A percentile compares a stretch with the other conserved stretches of the same genome.
phyloP scores from a whole-genome alignment of 2,329 filamentous ascomycete species.

The Aspergillus puulaauensis region DNA sequence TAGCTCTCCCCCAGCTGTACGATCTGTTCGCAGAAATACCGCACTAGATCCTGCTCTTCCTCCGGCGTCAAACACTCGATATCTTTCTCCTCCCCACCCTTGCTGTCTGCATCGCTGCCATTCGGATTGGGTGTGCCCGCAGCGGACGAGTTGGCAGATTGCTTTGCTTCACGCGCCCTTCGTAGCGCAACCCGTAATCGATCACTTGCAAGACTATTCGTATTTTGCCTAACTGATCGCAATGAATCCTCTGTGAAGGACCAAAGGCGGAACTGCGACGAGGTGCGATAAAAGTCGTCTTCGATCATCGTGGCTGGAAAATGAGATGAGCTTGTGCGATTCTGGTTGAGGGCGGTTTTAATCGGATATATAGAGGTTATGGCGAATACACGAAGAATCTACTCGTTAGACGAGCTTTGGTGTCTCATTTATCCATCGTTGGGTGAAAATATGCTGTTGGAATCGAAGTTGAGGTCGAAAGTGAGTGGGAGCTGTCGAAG shows the following conservation, averaged over 20 bases:
- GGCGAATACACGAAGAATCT: not conserved
- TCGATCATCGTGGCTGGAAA: slow-evolving; percentile 64
- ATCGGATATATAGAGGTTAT: not conserved
- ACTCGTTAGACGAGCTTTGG: not conserved
- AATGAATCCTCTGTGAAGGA: slow-evolving; percentile 79
- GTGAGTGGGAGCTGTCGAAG: not conserved
- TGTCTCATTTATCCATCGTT: slow-evolving; percentile 4
- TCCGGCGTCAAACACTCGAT: slow-evolving; percentile 79
- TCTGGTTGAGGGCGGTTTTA: not conserved
- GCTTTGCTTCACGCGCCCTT: slow-evolving; percentile 41
- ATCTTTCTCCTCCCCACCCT: slow-evolving; percentile 38
- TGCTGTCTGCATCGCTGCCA: slow-evolving; percentile 33
- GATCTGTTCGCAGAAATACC: slow-evolving; percentile 69
- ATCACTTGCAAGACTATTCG: slow-evolving; percentile 75
- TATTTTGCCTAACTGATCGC: slow-evolving; percentile 69
- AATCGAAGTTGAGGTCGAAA: not conserved
- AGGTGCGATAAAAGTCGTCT: slow-evolving; percentile 86
- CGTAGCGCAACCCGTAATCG: slow-evolving; percentile 60
- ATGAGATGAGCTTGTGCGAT: not conserved
- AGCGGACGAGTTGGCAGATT: slow-evolving; percentile 32
- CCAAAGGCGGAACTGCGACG: slow-evolving; percentile 89
- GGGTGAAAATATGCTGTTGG: too few relatives aligned
- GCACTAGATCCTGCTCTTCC: slow-evolving; percentile 79
- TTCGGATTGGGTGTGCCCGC: slow-evolving; percentile 31
- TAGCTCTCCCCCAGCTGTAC: slow-evolving; percentile 60